Evolutionary conservation across 208 protist genomes (phyloP).

Genomic region (Crithidia brevicula): DNA sequence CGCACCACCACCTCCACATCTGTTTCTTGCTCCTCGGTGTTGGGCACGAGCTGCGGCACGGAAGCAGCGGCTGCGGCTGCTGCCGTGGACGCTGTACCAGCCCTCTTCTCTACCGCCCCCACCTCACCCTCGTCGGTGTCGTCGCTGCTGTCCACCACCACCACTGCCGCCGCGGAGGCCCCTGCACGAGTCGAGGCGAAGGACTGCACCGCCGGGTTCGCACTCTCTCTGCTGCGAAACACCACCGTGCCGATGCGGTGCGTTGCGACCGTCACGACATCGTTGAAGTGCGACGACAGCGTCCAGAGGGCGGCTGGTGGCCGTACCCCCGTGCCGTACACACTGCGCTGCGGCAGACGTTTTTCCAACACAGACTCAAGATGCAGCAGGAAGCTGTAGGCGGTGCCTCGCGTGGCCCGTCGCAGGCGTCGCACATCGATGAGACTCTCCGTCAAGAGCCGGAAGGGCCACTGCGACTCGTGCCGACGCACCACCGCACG

Average conservation of each 20-base stretch:
- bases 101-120: constrained; percentile 13
- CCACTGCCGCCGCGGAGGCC: too few species aligned
- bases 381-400: constrained; percentile 64
- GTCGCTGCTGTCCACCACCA: constrained; percentile 42
- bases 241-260: constrained; percentile 66
- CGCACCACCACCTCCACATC: constrained; percentile 62
- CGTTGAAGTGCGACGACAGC: constrained; percentile 71
- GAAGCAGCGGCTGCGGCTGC: background rate
- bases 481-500: constrained; percentile 44
- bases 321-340: constrained; percentile 27
- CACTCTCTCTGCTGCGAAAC: too few species aligned
- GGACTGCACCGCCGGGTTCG: too few species aligned
- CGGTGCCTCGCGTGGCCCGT: constrained; percentile 41
- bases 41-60: constrained; percentile 48
- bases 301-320: constrained; percentile 79
- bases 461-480: constrained; percentile 63
- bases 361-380: constrained; percentile 52
- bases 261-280: constrained; percentile 76
- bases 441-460: constrained; percentile 63
- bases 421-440: constrained; percentile 81
- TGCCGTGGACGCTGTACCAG: background rate
- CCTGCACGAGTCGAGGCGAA: too few species aligned
- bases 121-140: constrained; percentile 34
- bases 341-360: constrained; percentile 35
- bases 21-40: constrained; percentile 56